These are phyloP conservation scores for Echinosophora koreensis DNA, from an alignment of 306 rosid species.

Conservation along the genomic window DNA sequence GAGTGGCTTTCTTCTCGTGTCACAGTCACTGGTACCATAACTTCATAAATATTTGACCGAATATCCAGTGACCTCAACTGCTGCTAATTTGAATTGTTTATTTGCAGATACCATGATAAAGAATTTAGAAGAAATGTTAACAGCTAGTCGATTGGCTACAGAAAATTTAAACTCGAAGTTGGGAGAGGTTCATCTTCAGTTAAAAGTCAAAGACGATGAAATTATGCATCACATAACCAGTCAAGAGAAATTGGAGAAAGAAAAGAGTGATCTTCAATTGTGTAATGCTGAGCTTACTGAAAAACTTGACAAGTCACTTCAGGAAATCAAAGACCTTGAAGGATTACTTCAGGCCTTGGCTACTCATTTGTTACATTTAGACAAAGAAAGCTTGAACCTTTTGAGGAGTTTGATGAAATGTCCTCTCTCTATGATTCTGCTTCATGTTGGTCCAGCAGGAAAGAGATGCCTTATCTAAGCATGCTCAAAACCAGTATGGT, in stretches of 20 bases:
- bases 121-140: conserved; percentile 68
- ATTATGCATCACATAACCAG: conserved; percentile 53
- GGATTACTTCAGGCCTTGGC: conserved; percentile 60
- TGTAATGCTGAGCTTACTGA: conserved; percentile 59
- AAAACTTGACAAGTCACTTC: conserved; percentile 64
- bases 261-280: conserved; percentile 66
- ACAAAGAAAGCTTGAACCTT: conserved; percentile 67
- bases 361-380: conserved; percentile 66
- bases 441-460: conserved; percentile 73
- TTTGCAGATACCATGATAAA: conserved; percentile 72
- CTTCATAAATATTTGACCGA: not conserved
- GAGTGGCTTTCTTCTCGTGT: conserved; percentile 27
- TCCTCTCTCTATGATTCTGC: conserved; percentile 67
- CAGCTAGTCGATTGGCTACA: conserved; percentile 59
- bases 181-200: conserved; percentile 65
- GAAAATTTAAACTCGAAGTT: conserved; percentile 73
- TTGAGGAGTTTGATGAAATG: conserved; percentile 72
- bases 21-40: not conserved
- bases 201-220: conserved; percentile 73
- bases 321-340: conserved; percentile 71
- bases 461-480: conserved; percentile 63
- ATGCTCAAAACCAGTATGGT: conserved; percentile 65
- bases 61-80: conserved; percentile 22
- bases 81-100: conserved; percentile 42
- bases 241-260: conserved; percentile 63